Conservation (phyloP, 2,329 filamentous ascomycete species). For the Ustilaginoidea virens region DNA sequence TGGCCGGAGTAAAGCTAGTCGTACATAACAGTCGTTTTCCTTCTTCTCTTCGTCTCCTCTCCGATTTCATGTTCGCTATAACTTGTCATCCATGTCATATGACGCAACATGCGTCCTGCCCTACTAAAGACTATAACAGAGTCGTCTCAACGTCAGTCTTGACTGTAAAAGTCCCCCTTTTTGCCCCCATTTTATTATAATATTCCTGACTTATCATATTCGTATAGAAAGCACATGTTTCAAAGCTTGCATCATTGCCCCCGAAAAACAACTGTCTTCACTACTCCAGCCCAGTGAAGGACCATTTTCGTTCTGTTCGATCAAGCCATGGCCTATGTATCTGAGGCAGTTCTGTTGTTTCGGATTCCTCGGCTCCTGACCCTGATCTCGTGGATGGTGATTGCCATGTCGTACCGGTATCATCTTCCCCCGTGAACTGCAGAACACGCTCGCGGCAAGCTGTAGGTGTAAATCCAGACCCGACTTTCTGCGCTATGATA, state of each 20-base stretch:
- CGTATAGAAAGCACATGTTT: too few species aligned
- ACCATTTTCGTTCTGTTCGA: background rate
- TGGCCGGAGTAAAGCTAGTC: too few species aligned
- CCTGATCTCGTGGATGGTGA: conserved; percentile 33
- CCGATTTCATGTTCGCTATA: background rate
- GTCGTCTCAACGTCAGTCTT: too few species aligned
- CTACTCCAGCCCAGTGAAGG: too few species aligned
- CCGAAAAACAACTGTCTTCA: too few species aligned
- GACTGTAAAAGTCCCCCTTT: too few species aligned
- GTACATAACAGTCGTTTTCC: background rate
- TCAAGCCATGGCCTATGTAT: conserved; percentile 9
- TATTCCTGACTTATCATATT: too few species aligned
- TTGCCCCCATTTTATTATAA: too few species aligned
- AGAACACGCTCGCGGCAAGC: conserved; percentile 72
- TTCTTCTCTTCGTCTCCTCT: background rate
- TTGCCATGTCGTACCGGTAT: conserved; percentile 32
- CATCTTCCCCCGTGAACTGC: conserved; percentile 38
- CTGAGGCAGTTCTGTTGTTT: conserved; percentile 8
- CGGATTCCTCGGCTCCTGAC: conserved; percentile 8
- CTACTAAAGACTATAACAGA: too few species aligned
- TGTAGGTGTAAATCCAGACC: conserved; percentile 72
- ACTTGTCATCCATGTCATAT: background rate
- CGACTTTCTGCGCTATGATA: conserved; percentile 80
- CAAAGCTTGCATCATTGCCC: too few species aligned
- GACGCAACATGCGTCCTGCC: too few species aligned